Evolutionary conservation across 2,329 filamentous ascomycete genomes (phyloP).

Genomic region (Juglanconis oblonga): DNA sequence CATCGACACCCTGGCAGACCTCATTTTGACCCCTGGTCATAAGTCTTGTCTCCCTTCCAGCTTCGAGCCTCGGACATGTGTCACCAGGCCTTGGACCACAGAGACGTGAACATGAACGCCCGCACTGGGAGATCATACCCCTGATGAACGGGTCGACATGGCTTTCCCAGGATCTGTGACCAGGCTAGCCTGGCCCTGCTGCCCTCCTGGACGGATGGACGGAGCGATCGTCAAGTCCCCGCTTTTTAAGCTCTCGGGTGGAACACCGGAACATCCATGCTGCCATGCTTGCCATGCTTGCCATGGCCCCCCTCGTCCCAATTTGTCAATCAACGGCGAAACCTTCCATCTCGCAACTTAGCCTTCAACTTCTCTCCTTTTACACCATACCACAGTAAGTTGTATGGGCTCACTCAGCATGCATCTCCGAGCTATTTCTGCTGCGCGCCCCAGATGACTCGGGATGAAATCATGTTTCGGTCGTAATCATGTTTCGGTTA

Average conservation of each 20-base stretch:
- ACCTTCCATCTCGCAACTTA: not conserved
- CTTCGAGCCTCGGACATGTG: too few species aligned
- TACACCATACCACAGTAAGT: not conserved
- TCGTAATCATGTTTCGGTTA: too few species aligned
- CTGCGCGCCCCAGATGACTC: too few species aligned
- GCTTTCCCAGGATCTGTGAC: not conserved
- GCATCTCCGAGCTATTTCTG: too few species aligned
- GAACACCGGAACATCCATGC: not conserved
- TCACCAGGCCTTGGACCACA: too few species aligned
- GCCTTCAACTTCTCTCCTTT: not conserved
- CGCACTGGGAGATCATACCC: not conserved
- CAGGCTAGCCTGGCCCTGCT: not conserved
- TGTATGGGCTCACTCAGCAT: too few species aligned
- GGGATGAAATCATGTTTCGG: too few species aligned
- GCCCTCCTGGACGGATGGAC: not conserved
- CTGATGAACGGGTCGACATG: not conserved
- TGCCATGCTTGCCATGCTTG: not conserved
- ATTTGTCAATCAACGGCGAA: not conserved
- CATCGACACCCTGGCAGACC: too few species aligned
- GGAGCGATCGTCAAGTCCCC: not conserved
- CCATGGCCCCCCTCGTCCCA: not conserved
- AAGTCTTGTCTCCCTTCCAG: too few species aligned
- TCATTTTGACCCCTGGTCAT: too few species aligned
- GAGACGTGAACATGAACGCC: not conserved
- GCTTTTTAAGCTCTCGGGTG: slow-evolving; percentile 14